Conservation (phyloP, 805 yeast genomes). For the Ogataea pini region DNA sequence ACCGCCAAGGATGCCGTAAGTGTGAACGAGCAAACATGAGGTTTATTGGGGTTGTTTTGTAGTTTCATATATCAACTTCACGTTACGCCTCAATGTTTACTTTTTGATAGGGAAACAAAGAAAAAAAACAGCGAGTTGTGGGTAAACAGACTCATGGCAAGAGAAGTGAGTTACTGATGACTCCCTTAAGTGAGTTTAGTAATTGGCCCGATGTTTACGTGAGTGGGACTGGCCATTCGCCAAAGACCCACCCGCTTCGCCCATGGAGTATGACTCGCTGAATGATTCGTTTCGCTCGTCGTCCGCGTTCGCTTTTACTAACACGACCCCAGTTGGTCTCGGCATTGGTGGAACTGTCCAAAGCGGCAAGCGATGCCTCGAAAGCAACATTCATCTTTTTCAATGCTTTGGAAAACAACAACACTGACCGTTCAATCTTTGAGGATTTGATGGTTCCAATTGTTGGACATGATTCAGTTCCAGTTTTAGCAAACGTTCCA, state of each 20-base stretch:
- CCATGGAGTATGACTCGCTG: no score
- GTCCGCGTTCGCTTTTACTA: no score
- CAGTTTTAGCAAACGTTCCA: conserved; percentile 17
- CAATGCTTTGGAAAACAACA: conserved; percentile 53
- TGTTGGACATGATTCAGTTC: conserved; percentile 25
- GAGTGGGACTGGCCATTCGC: no score
- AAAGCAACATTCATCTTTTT: conserved; percentile 76
- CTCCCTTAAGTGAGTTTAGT: no score
- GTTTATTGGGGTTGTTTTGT: not conserved
- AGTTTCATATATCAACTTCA: not conserved
- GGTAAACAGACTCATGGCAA: no score
- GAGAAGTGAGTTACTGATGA: no score
- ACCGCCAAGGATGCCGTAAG: conserved; percentile 35
- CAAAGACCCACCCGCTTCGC: no score
- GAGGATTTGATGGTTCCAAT: conserved; percentile 35
- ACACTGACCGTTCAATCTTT: conserved; percentile 31
- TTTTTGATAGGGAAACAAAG: no score
- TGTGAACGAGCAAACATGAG: conserved; percentile 1
- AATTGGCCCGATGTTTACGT: no score
- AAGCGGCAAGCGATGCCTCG: conserved; percentile 85
- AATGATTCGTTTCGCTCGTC: no score
- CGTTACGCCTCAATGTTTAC: not conserved
- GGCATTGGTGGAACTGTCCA: conserved; percentile 77
- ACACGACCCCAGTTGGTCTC: conserved; percentile 60
- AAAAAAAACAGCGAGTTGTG: no score